Evolutionary conservation across 805 yeast genomes (phyloP).

Genomic region (Metahyphopichia silvanorum): DNA sequence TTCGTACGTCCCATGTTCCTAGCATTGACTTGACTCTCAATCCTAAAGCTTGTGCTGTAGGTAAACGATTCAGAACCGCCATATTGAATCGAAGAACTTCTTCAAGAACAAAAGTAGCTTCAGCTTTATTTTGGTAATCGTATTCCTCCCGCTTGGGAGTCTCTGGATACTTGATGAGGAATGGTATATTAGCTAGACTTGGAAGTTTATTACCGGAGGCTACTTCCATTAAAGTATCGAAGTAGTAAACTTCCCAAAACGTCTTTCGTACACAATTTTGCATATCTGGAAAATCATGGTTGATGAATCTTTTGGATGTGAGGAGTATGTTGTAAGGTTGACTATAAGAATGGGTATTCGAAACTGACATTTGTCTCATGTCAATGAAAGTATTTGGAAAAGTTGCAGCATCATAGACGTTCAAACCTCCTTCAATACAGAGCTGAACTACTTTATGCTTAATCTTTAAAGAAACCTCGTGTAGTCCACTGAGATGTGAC

Average conservation of each 20-base stretch:
- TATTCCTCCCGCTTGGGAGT: conserved; percentile 31
- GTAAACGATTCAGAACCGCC: conserved; percentile 38
- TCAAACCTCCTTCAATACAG: background rate
- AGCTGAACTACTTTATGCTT: conserved; percentile 1
- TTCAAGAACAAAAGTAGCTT: conserved; percentile 13
- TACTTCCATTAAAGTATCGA: background rate
- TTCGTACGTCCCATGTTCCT: conserved; percentile 49
- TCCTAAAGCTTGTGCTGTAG: conserved; percentile 27
- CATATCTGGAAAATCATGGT: conserved; percentile 18
- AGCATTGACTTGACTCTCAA: conserved; percentile 43
- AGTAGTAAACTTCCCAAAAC: conserved; percentile 1
- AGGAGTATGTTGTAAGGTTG: background rate
- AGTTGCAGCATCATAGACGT: background rate
- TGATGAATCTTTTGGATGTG: background rate
- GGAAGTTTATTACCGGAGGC: conserved; percentile 12
- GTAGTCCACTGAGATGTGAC: conserved; percentile 1
- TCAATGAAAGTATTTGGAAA: conserved; percentile 1
- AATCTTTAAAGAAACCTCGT: background rate
- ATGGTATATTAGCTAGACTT: conserved; percentile 28
- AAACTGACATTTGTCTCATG: background rate
- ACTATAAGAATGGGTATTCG: background rate
- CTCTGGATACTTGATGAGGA: conserved; percentile 39
- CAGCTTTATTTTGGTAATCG: conserved; percentile 30
- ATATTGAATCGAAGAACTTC: conserved; percentile 43
- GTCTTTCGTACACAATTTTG: conserved; percentile 1